Evolutionary conservation across 192 early-diverging fungal species (phyloP).

Genomic region (Rhizophlyctis rosea): DNA sequence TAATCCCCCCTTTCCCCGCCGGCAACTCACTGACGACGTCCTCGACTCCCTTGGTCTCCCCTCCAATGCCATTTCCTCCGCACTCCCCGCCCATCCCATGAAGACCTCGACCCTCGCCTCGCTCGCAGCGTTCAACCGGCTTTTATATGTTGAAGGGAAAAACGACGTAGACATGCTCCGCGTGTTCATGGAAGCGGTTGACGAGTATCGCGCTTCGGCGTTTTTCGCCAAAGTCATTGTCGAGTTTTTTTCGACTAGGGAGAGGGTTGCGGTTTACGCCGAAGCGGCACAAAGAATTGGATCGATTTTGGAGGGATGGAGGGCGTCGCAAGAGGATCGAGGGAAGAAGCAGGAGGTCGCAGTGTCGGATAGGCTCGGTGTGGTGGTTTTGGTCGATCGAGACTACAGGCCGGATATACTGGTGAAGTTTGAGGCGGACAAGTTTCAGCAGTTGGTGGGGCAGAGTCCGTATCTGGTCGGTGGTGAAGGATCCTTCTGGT

Average conservation of each 20-base stretch:
- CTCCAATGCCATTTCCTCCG: conserved; percentile 2
- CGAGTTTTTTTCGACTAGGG: neutral
- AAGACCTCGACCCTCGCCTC: conserved; percentile 3
- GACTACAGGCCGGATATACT: neutral
- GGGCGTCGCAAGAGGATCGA: conserved; percentile 4
- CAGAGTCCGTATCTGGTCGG: conserved; percentile 3
- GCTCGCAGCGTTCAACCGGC: neutral
- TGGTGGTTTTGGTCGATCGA: neutral
- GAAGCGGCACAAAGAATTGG: conserved; percentile 1
- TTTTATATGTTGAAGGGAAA: conserved; percentile 1
- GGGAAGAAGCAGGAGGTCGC: conserved; percentile 1
- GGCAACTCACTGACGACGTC: too few relatives aligned
- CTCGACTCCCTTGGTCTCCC: too few relatives aligned
- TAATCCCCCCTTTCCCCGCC: too few relatives aligned
- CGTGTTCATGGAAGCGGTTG: conserved; percentile 3
- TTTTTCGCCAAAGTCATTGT: conserved; percentile 3
- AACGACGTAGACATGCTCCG: conserved; percentile 4
- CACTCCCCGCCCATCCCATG: conserved; percentile 1
- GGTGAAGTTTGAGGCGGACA: conserved; percentile 3
- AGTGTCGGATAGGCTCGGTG: neutral
- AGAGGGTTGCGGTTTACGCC: conserved; percentile 1
- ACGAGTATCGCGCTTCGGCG: neutral
- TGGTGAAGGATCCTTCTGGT: conserved; percentile 1
- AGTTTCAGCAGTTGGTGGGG: conserved; percentile 1
- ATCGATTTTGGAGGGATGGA: conserved; percentile 5